Percentiles rank a stretch among this genome's conserved stretches.
Evolutionary conservation across 1,284 basidiomycete genomes (phyloP).

Genomic region (Chalciporus piperatoides): DNA sequence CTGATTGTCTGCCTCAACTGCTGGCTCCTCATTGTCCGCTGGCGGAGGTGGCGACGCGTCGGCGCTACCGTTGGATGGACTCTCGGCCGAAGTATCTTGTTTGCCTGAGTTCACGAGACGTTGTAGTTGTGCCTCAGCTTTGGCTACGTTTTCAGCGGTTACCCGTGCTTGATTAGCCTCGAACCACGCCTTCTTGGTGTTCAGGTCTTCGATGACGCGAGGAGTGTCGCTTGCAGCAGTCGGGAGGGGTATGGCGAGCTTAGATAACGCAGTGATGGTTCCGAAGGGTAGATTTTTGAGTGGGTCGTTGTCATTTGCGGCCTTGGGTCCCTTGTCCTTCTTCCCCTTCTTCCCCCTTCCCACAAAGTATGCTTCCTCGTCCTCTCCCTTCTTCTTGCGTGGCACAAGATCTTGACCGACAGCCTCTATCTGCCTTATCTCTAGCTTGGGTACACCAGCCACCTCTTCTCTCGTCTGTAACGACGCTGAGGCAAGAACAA

Average conservation of each 20-base stretch:
- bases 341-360: constrained; percentile 75
- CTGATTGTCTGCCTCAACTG: constrained; percentile 44
- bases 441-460: constrained; percentile 76
- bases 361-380: constrained; percentile 82
- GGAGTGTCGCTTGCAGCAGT: constrained; percentile 74
- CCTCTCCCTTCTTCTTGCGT: constrained; percentile 89
- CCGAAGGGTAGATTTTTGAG: constrained; percentile 64
- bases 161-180: constrained; percentile 70
- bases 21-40: constrained; percentile 40
- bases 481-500: constrained; percentile 45
- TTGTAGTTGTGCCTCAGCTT: constrained; percentile 77
- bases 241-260: constrained; percentile 90
- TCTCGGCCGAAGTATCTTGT: constrained; percentile 45
- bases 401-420: constrained; percentile 69
- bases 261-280: constrained; percentile 84
- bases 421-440: constrained; percentile 80
- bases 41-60: constrained; percentile 52
- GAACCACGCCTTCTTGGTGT: constrained; percentile 95
- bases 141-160: constrained; percentile 70
- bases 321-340: constrained; percentile 48
- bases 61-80: constrained; percentile 41
- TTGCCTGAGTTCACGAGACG: constrained; percentile 51
- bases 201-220: constrained; percentile 85
- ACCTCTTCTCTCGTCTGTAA: constrained; percentile 45
- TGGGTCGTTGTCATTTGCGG: constrained; percentile 38